These are phyloP conservation scores for Anastatica hierochuntica DNA, from an alignment of 345 rosid genomes.

Conservation along the genomic window DNA sequence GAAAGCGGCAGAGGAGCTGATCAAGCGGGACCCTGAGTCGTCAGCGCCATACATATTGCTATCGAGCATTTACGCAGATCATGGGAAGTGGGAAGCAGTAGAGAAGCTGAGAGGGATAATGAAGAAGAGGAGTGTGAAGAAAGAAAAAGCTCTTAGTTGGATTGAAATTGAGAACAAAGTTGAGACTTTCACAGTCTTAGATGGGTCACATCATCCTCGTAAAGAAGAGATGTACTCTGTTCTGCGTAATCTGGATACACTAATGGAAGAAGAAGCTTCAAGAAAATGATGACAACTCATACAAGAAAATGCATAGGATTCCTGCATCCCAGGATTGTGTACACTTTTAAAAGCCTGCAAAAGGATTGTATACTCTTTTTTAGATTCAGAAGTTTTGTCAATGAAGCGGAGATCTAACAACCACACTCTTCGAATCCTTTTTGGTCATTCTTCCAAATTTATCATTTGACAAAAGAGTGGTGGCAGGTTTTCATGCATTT, in stretches of 20 bases:
- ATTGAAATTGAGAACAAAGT: slow-evolving; percentile 40
- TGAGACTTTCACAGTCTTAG: slow-evolving; percentile 40
- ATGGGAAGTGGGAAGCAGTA: slow-evolving; percentile 48
- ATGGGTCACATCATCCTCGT: slow-evolving; percentile 33
- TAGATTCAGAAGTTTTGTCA: slow-evolving; percentile 22
- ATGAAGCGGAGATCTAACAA: slow-evolving; percentile 16
- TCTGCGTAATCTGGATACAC: slow-evolving; percentile 37
- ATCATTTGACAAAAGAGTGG: slow-evolving; percentile 7
- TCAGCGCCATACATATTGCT: slow-evolving; percentile 52
- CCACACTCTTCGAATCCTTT: slow-evolving; percentile 6
- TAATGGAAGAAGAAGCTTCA: slow-evolving; percentile 33
- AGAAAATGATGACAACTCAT: slow-evolving; percentile 6
- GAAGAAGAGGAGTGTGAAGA: slow-evolving; percentile 34
- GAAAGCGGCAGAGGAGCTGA: slow-evolving; percentile 46
- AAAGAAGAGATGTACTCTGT: slow-evolving; percentile 34
- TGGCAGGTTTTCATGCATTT: neutral
- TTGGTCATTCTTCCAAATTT: neutral
- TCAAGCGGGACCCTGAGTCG: slow-evolving; percentile 39
- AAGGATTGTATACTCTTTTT: slow-evolving; percentile 9
- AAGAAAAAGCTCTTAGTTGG: slow-evolving; percentile 62
- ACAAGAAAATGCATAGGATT: slow-evolving; percentile 5
- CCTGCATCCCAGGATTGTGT: slow-evolving; percentile 11
- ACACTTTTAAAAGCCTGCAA: slow-evolving; percentile 22
- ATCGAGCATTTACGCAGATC: slow-evolving; percentile 40
- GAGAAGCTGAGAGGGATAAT: slow-evolving; percentile 49